phyloP scores from a whole-genome alignment of 2,329 filamentous ascomycete species.

The Xylaria sp. region DNA sequence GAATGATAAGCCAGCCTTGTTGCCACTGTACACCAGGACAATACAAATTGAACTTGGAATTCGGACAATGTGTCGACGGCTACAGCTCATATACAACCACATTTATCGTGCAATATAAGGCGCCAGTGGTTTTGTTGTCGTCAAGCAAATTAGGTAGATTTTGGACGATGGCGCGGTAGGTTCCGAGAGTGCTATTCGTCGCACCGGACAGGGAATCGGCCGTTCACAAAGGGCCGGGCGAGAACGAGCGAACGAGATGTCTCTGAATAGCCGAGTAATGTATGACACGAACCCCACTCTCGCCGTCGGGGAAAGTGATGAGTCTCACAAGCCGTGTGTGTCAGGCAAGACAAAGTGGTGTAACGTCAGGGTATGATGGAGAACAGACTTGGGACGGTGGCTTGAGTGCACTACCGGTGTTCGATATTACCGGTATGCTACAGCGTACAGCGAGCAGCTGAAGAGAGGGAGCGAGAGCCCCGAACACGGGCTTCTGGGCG shows the following conservation, averaged over 20 bases:
- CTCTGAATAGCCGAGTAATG: slow-evolving; percentile 52
- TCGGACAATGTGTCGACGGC: slow-evolving; percentile 42
- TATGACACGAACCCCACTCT: slow-evolving; percentile 54
- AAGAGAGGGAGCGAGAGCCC: slow-evolving; percentile 3
- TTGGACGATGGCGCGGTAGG: slow-evolving; percentile 43
- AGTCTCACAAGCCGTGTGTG: slow-evolving; percentile 49
- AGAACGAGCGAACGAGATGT: slow-evolving; percentile 48
- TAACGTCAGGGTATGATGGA: slow-evolving; percentile 38
- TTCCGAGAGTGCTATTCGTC: slow-evolving; percentile 46
- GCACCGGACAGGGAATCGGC: slow-evolving; percentile 44
- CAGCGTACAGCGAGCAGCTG: neutral
- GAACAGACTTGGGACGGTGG: slow-evolving; percentile 11
- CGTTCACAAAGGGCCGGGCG: slow-evolving; percentile 42
- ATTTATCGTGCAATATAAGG: slow-evolving; percentile 38
- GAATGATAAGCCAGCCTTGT: slow-evolving; percentile 43
- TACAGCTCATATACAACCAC: slow-evolving; percentile 30
- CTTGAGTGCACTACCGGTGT: neutral
- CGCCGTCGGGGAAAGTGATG: slow-evolving; percentile 49
- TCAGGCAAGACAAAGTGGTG: slow-evolving; percentile 45
- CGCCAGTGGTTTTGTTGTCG: slow-evolving; percentile 27
- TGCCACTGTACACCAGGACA: slow-evolving; percentile 40
- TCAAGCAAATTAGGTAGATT: slow-evolving; percentile 22
- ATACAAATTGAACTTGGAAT: slow-evolving; percentile 39
- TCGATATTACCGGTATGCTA: neutral
- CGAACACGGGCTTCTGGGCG: slow-evolving; percentile 12